Evolutionary conservation across 1,284 basidiomycete species (phyloP), one percentile per base, ranked within the genome.

Genomic region (Puccinia polysora): DNA sequence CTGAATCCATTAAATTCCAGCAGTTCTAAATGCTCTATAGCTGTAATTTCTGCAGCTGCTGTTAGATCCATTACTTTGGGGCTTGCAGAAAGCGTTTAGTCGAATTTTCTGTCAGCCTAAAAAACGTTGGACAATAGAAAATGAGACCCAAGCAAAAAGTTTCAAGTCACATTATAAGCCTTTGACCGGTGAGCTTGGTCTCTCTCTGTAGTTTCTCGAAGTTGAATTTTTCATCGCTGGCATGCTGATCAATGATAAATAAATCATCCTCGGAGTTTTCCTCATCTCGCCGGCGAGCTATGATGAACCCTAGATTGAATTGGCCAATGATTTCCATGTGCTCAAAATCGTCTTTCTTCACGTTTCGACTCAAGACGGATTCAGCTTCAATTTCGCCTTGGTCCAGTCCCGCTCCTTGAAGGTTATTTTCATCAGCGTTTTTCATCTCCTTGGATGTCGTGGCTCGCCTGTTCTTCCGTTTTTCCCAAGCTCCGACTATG

Each of bases 261-360:
- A 98, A 82, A 20, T 73, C 70, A 50, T 73, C 75, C 47, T 75
- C 25, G n/a, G 18, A 59, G 47, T 74, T 38, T 32, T 30, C 14
- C 38, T 65, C 53, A 4, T 68, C 75, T 71, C 82, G 80, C 73
- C 90, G 83, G 1, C 92, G 85, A 0, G 86, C 86, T 73, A 98
- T 86, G 80, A 99, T 94, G 80, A 99, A 98, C 0, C 94, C 95
- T 49, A 89, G 84, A 77, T 99, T 98, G 81, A 97, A 99, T 80
- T 98, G 96, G 0, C 96, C 96, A 32, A 96, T 76, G 18, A 97
- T 82, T 0, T 88, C 82, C 95, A 99, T 98, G 4, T 76, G 40
- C 10, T 73, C 76, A 78, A 99, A 98, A 80, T 99, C 95, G 0
- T 81, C 79, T 80, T 98, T 97, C 69, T 86, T 84, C 50, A 99